These are phyloP conservation scores for Trametes cingulata DNA, from an alignment of 768 basidiomycete genomes.

Conservation along the genomic window DNA sequence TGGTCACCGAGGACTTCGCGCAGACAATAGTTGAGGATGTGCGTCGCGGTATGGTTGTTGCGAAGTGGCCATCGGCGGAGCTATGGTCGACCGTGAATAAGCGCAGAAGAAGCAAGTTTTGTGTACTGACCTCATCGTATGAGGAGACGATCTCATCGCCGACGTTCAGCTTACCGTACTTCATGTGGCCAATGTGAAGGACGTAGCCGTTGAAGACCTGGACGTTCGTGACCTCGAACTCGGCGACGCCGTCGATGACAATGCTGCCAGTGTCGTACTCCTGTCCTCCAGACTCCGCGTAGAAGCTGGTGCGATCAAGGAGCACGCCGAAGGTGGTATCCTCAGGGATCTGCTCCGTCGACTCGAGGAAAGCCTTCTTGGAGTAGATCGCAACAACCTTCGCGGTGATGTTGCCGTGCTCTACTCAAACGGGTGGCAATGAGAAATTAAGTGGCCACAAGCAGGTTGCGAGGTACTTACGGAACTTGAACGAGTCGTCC, in stretches of 20 bases:
- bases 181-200: constrained; percentile 85
- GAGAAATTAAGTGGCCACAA: neutral
- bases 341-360: constrained; percentile 67
- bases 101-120: neutral
- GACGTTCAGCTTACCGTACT: constrained; percentile 81
- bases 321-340: constrained; percentile 77
- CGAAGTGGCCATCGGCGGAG: constrained; percentile 93
- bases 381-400: constrained; percentile 84
- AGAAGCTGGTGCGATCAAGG: constrained; percentile 93
- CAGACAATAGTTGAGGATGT: constrained; percentile 93
- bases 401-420: constrained; percentile 73
- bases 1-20: constrained; percentile 96
- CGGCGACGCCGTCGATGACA: constrained; percentile 85
- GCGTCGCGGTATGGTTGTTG: constrained; percentile 98
- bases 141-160: constrained; percentile 84
- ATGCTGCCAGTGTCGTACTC: constrained; percentile 97
- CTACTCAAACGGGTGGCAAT: constrained; percentile 39
- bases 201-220: constrained; percentile 96
- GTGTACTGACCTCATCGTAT: constrained; percentile 81
- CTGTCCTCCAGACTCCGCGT: constrained; percentile 96
- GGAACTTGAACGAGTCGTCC: constrained; percentile 88
- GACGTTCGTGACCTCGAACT: constrained; percentile 92
- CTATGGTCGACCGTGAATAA: constrained; percentile 37
- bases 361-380: constrained; percentile 69
- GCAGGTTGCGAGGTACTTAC: constrained; percentile 45